Base-by-base conservation (phyloP, 2,329 filamentous ascomycete species). In the Pyricularia pennisetigena region DNA sequence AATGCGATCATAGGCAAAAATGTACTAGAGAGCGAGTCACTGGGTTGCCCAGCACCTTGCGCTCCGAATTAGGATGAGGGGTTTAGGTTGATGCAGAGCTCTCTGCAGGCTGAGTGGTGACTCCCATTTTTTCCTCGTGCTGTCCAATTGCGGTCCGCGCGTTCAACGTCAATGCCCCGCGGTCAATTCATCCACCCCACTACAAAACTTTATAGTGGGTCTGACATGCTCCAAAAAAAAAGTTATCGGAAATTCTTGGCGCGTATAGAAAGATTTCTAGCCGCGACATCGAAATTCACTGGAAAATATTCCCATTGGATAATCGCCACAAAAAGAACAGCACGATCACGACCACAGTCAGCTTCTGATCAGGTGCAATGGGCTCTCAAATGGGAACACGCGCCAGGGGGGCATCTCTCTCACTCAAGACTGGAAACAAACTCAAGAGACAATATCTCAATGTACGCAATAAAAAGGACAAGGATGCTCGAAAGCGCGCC, bases 401-500 rank as follows among this genome's bases (percentile, higher is more conserved):
- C 23, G 69, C 70, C 66, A 74, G 74, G 26, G 72, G 74, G 67
- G 71, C 69, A 28, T 78, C 77, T 23, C 72, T 79, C 54, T 76
- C 81, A 68, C 76, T 82, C 62, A 83, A 81, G 64, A 74, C 67
- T 3, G 85, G 83, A 70, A 97, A 97, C 80, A 97, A 97, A 78
- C 80, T 92, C 26, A 89, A 89, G 75, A 86, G 95, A 70, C 86
- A 95, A 76, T 84, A 90, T 73, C 85, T 94, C 70, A 90, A 93
- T 75, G 83, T 97, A 70, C 88, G 91, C 73, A 86, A 90, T 75
- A 98, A 97, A 80, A 90, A 90, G 76, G 82, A 85, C 63, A 87
- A 87, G 72, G 91, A 93, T 29, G 57, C 57, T 20, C 57, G 62
- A 35, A 67, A 73, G 65, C 68, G 69, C n/a, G 67, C 67, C 7